phyloP scores from a whole-genome alignment of 805 yeast genomes.

The Starmerella riodocensis region DNA sequence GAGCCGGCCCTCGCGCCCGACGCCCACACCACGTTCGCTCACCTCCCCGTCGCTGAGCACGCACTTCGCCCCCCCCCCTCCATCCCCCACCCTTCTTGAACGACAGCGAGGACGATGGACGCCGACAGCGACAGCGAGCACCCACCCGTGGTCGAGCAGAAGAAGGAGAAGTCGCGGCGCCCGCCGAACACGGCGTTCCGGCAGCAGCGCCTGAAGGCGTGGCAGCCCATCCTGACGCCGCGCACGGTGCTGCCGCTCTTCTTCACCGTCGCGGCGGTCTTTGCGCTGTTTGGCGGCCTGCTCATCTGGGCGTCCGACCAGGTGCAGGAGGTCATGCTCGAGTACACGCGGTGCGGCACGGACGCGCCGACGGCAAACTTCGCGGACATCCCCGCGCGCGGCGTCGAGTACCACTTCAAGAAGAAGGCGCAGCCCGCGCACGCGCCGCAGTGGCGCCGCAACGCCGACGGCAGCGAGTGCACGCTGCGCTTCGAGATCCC shows the following conservation, averaged over 20 bases:
- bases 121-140: conserved; percentile 28
- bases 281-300: conserved; percentile 85
- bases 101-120: conserved; percentile 22
- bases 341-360: conserved; percentile 57
- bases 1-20: too few relatives aligned
- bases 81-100: too few relatives aligned
- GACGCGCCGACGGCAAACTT: conserved; percentile 37
- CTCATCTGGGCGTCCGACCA: conserved; percentile 62
- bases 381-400: conserved; percentile 44
- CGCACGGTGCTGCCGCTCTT: conserved; percentile 78
- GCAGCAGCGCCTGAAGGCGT: conserved; percentile 50
- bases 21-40: too few relatives aligned
- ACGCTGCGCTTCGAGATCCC: conserved; percentile 61
- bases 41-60: too few relatives aligned
- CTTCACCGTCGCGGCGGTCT: conserved; percentile 57
- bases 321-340: conserved; percentile 61
- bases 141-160: conserved; percentile 21
- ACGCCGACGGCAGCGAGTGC: conserved; percentile 39
- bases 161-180: conserved; percentile 29
- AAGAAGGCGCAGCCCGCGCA: conserved; percentile 28
- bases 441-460: conserved; percentile 54
- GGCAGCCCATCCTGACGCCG: conserved; percentile 87
- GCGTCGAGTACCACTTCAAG: conserved; percentile 50
- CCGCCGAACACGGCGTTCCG: conserved; percentile 37
- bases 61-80: not conserved